A percentile compares a stretch with the other conserved stretches of the same genome.
Conservation (phyloP, 176 grass and related monocot genomes). For the Zea luxurians region DNA sequence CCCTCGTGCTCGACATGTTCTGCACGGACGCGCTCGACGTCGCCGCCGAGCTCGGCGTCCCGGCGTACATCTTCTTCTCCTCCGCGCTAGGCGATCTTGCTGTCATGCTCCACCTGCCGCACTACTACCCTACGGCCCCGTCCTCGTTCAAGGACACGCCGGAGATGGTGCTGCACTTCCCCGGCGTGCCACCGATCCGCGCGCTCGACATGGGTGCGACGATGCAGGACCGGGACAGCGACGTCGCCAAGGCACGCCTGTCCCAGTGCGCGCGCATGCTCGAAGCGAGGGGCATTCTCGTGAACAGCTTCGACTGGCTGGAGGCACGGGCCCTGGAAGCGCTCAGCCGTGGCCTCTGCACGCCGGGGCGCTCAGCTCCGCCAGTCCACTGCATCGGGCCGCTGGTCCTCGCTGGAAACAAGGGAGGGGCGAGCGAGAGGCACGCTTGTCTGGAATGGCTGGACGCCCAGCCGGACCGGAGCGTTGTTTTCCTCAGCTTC, state of each 20-base stretch:
- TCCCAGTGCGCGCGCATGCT: neutral
- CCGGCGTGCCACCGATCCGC: slow-evolving; percentile 13
- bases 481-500: slow-evolving; percentile 85
- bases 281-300: neutral
- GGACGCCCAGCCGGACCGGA: slow-evolving; percentile 48
- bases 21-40: slow-evolving; percentile 43
- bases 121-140: neutral
- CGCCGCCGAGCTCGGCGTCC: slow-evolving; percentile 38
- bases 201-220: neutral
- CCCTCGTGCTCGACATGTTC: slow-evolving; percentile 67
- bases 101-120: neutral
- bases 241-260: neutral
- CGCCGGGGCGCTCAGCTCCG: neutral
- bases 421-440: slow-evolving; percentile 20
- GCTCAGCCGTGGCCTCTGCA: neutral
- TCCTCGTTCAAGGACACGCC: slow-evolving; percentile 17
- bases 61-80: slow-evolving; percentile 41
- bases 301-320: slow-evolving; percentile 9
- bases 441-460: slow-evolving; percentile 61
- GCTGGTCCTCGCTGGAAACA: neutral
- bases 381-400: slow-evolving; percentile 1
- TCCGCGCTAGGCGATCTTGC: slow-evolving; percentile 39
- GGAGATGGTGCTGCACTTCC: neutral
- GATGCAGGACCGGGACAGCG: slow-evolving; percentile 5
- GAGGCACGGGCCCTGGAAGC: neutral